Conservation (phyloP, 2,329 filamentous ascomycete species). For the Westerdykella sp. region DNA sequence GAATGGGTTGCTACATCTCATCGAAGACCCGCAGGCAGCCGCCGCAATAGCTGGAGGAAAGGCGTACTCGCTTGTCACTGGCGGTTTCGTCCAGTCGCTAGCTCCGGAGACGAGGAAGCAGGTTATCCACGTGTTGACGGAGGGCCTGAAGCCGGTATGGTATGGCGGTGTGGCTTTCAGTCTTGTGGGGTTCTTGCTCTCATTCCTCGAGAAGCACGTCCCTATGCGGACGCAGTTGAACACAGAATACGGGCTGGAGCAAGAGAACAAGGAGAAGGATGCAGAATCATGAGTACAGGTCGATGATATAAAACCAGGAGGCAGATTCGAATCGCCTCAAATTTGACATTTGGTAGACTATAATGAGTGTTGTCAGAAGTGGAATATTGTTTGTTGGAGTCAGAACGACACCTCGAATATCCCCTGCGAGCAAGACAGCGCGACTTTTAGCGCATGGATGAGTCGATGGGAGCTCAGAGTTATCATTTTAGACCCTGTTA, state of each 20-base stretch:
- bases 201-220: slow-evolving; percentile 4
- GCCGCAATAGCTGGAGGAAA: slow-evolving; percentile 3
- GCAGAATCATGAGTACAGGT: no score
- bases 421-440: no score
- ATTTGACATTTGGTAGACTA: no score
- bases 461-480: no score
- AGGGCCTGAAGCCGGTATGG: slow-evolving; percentile 29
- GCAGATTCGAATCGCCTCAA: no score
- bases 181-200: slow-evolving; percentile 1
- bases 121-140: slow-evolving; percentile 24
- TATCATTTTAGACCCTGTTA: no score
- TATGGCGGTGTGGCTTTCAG: slow-evolving; percentile 24
- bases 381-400: no score
- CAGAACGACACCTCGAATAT: no score
- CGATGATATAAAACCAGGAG: no score
- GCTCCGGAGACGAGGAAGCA: slow-evolving; percentile 5
- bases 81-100: background rate
- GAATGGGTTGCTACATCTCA: background rate
- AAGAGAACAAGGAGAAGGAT: no score
- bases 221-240: slow-evolving; percentile 4
- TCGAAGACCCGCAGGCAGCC: background rate
- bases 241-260: slow-evolving; percentile 1
- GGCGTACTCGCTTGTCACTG: slow-evolving; percentile 7
- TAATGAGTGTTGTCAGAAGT: no score
- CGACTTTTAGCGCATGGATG: no score